Percentiles rank a stretch among this genome's conserved stretches.
Evolutionary conservation across 768 basidiomycete species (phyloP).

Genomic region (Asterophora parasitica): DNA sequence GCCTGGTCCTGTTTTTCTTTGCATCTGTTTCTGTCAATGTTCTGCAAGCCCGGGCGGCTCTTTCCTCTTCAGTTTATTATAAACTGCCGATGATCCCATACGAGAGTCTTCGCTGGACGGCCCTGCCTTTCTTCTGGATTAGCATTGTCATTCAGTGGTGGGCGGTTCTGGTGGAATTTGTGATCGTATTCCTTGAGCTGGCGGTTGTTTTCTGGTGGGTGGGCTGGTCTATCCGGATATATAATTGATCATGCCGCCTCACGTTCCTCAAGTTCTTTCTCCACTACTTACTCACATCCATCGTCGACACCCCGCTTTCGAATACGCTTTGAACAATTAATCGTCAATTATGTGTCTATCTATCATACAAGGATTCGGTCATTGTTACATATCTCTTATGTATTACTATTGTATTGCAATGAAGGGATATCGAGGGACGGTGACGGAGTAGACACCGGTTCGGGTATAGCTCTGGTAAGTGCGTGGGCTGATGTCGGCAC

Average conservation of each 20-base stretch:
- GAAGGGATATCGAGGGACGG: conserved; percentile 4
- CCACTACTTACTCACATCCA: background rate
- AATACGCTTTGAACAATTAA: conserved; percentile 1
- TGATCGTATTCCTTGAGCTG: conserved; percentile 52
- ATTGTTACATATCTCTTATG: conserved; percentile 1
- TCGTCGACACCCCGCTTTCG: background rate
- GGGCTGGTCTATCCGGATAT: conserved; percentile 61
- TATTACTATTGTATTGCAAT: background rate
- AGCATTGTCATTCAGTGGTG: conserved; percentile 63
- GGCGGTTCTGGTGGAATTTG: conserved; percentile 56
- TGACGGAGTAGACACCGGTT: background rate
- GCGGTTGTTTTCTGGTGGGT: conserved; percentile 69
- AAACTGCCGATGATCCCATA: conserved; percentile 55
- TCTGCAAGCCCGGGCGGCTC: conserved; percentile 56
- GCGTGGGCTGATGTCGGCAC: background rate
- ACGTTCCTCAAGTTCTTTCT: too few species aligned
- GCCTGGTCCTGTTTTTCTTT: conserved; percentile 48
- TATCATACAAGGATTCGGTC: background rate
- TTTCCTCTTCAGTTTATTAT: conserved; percentile 49
- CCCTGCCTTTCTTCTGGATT: conserved; percentile 62
- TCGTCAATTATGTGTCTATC: background rate
- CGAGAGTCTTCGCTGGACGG: conserved; percentile 57
- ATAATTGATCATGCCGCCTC: conserved; percentile 23
- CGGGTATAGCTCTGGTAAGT: background rate
- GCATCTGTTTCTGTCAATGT: conserved; percentile 42